phyloP scores from a whole-genome alignment of 1,284 basidiomycete species.

The Pseudozyma flocculosa region DNA sequence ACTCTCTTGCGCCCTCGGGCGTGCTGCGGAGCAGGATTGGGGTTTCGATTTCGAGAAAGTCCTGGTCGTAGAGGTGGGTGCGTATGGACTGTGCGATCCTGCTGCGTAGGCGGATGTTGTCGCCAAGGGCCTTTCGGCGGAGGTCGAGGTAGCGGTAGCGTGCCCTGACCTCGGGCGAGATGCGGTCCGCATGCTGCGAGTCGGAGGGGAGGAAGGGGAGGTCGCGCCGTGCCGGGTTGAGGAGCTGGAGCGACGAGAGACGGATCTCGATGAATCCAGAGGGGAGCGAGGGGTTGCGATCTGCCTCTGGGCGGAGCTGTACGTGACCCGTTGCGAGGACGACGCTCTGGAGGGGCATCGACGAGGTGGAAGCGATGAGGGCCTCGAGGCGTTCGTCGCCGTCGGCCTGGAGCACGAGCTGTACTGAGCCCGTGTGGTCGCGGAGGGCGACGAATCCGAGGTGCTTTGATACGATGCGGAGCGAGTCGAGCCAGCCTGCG shows the following conservation, averaged over 20 bases:
- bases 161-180: conserved; percentile 65
- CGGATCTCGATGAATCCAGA: conserved; percentile 78
- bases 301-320: conserved; percentile 22
- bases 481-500: conserved; percentile 74
- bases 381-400: conserved; percentile 4
- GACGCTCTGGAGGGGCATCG: conserved; percentile 39
- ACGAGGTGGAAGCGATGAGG: conserved; percentile 65
- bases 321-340: conserved; percentile 31
- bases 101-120: conserved; percentile 78
- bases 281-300: conserved; percentile 18
- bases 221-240: conserved; percentile 72
- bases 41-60: conserved; percentile 87
- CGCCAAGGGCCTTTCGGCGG: conserved; percentile 70
- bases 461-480: conserved; percentile 68
- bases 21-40: conserved; percentile 88
- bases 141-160: conserved; percentile 86
- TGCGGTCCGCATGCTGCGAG: conserved; percentile 68
- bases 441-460: conserved; percentile 78
- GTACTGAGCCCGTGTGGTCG: conserved; percentile 73
- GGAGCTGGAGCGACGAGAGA: conserved; percentile 69
- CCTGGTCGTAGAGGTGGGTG: conserved; percentile 71
- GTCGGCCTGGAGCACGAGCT: conserved; percentile 62
- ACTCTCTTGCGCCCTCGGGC: conserved; percentile 91
- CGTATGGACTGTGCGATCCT: conserved; percentile 76
- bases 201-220: conserved; percentile 82